phyloP scores from a whole-genome alignment of 73 alveolate genomes.

The Uronychia setigera region DNA sequence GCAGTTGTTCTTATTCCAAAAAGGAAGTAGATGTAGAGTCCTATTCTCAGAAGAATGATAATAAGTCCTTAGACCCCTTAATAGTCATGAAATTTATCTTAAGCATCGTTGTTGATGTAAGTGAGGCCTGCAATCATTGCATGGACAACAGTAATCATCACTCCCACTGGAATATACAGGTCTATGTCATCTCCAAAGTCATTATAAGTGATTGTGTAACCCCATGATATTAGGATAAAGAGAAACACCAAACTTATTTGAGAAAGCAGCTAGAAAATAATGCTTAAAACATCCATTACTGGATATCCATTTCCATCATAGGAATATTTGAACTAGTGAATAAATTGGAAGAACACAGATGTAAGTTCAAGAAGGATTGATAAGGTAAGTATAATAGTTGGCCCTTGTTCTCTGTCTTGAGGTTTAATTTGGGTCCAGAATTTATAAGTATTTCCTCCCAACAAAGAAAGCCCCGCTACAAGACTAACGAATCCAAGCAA shows the following conservation, averaged over 20 bases:
- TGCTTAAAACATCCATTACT: conserved; percentile 24
- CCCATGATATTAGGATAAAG: conserved; percentile 31
- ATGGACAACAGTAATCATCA: conserved; percentile 38
- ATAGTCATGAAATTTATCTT: conserved; percentile 57
- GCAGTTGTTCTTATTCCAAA: conserved; percentile 31
- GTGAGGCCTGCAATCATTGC: conserved; percentile 43
- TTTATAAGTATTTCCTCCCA: background rate
- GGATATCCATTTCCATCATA: conserved; percentile 47
- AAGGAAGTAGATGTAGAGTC: conserved; percentile 9
- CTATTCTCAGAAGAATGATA: conserved; percentile 22
- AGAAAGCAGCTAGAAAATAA: conserved; percentile 19
- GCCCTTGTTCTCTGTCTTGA: conserved; percentile 4
- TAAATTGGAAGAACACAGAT: conserved; percentile 14
- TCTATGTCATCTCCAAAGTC: conserved; percentile 28
- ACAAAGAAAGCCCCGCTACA: background rate
- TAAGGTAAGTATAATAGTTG: conserved; percentile 14
- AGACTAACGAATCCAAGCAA: background rate
- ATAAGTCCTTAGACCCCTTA: conserved; percentile 49
- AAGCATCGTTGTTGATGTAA: conserved; percentile 43
- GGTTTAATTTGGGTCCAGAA: background rate
- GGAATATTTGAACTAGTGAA: conserved; percentile 25
- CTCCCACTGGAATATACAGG: conserved; percentile 29
- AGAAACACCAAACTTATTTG: conserved; percentile 27
- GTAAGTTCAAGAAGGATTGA: conserved; percentile 14
- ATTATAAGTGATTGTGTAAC: conserved; percentile 42